These are phyloP conservation scores for Butyriboletus loyo DNA, from an alignment of 768 basidiomycete species.

Conservation along the genomic window DNA sequence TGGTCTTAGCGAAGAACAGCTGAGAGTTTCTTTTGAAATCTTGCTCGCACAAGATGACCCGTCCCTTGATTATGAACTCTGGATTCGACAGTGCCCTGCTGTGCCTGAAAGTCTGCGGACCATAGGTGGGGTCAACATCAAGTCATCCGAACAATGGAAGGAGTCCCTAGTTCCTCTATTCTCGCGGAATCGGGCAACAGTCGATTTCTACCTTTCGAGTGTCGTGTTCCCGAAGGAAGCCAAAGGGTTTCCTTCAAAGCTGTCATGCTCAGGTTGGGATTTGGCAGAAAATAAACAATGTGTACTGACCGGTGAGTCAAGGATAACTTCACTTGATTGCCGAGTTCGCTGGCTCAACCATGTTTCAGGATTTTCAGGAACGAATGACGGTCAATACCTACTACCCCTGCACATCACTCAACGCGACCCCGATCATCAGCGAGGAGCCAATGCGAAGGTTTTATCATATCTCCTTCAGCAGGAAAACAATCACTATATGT, in stretches of 20 bases:
- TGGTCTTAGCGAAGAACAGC: too few relatives aligned
- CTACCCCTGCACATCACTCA: slow-evolving; percentile 35
- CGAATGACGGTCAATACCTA: slow-evolving; percentile 38
- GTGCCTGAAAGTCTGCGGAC: slow-evolving; percentile 21
- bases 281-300: slow-evolving; percentile 26
- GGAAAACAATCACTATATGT: slow-evolving; percentile 19
- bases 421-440: slow-evolving; percentile 27
- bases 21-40: too few relatives aligned
- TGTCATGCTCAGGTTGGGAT: slow-evolving; percentile 38
- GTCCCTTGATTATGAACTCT: slow-evolving; percentile 27
- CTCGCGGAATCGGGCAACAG: slow-evolving; percentile 24
- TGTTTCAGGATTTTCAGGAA: slow-evolving; percentile 36
- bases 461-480: slow-evolving; percentile 30
- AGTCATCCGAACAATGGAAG: slow-evolving; percentile 28
- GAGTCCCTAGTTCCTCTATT: slow-evolving; percentile 26
- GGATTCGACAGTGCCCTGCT: slow-evolving; percentile 21
- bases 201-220: slow-evolving; percentile 37
- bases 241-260: slow-evolving; percentile 34
- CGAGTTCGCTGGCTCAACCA: not conserved
- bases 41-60: slow-evolving; percentile 16
- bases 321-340: not conserved
- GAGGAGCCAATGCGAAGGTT: slow-evolving; percentile 45
- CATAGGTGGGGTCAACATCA: slow-evolving; percentile 24
- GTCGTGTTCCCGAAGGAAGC: slow-evolving; percentile 39
- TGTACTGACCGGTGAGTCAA: slow-evolving; percentile 16